These are phyloP conservation scores for Galeopsis tetrahit DNA, from an alignment of 257 asterid species.

Conservation along the genomic window DNA sequence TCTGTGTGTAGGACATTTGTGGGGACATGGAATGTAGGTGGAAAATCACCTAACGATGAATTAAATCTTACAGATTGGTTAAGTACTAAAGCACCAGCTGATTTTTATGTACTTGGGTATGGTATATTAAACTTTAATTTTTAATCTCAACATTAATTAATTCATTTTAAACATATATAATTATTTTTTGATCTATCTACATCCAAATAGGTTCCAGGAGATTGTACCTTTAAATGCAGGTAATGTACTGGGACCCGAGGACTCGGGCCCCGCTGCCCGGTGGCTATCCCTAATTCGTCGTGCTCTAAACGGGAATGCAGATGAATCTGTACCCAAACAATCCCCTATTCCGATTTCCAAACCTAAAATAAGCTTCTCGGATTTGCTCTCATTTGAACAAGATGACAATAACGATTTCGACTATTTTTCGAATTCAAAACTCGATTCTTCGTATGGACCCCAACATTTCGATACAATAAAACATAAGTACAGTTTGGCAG, in stretches of 20 bases:
- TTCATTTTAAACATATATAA: not conserved
- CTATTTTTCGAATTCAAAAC: not conserved
- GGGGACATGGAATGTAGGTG: constrained; percentile 98
- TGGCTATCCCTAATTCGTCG: constrained; percentile 72
- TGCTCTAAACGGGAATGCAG: constrained; percentile 46
- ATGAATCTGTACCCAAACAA: constrained; percentile 22
- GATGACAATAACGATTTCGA: not conserved
- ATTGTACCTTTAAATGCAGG: constrained; percentile 89
- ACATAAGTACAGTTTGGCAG: constrained; percentile 54
- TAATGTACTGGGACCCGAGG: constrained; percentile 76
- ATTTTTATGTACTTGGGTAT: constrained; percentile 88
- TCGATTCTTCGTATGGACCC: not conserved
- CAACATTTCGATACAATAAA: not conserved
- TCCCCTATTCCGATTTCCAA: constrained; percentile 31
- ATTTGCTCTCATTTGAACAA: constrained; percentile 45
- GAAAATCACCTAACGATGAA: constrained; percentile 70
- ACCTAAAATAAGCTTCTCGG: constrained; percentile 60
- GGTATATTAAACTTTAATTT: constrained; percentile 45
- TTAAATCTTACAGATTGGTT: constrained; percentile 72
- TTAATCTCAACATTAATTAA: not conserved
- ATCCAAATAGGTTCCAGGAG: constrained; percentile 70
- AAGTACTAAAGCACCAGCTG: constrained; percentile 57
- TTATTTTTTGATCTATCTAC: too few relatives aligned
- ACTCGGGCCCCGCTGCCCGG: constrained; percentile 66
- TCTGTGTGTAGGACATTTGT: constrained; percentile 65